Conservation (phyloP, 768 basidiomycete species). For the Boletus rubropictus region DNA sequence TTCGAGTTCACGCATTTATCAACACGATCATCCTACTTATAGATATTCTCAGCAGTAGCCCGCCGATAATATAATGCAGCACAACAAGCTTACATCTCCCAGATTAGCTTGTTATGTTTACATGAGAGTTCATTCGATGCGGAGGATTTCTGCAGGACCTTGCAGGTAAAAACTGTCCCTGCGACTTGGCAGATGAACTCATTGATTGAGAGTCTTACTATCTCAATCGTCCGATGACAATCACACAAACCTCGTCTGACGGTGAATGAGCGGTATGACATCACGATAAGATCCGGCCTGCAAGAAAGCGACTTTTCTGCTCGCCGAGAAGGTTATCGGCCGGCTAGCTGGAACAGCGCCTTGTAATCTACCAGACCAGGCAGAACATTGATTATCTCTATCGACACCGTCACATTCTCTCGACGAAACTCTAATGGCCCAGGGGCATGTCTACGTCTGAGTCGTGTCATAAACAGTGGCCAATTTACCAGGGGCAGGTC, state of each 20-base stretch:
- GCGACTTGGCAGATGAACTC: slow-evolving; percentile 1
- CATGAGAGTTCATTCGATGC: slow-evolving; percentile 1
- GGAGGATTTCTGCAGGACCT: not conserved
- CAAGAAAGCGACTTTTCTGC: too few species aligned
- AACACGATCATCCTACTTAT: slow-evolving; percentile 21
- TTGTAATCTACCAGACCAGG: not conserved
- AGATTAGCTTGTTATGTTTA: not conserved
- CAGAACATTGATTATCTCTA: too few species aligned
- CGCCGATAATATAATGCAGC: slow-evolving; percentile 15
- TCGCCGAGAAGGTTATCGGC: too few species aligned
- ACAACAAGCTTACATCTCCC: not conserved
- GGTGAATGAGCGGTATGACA: not conserved
- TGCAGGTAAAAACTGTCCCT: not conserved
- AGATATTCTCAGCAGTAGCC: slow-evolving; percentile 13
- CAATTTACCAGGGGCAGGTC: too few species aligned
- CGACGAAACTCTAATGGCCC: too few species aligned
- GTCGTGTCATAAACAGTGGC: too few species aligned
- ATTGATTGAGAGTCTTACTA: not conserved
- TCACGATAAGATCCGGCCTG: too few species aligned
- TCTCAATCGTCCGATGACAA: slow-evolving; percentile 1
- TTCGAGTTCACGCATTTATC: slow-evolving; percentile 4
- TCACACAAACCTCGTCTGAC: not conserved
- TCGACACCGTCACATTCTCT: too few species aligned
- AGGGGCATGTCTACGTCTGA: too few species aligned
- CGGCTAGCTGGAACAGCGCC: not conserved